These are phyloP conservation scores for Aspergillus spinulosporus DNA, from an alignment of 2,329 filamentous ascomycete genomes.

Conservation along the genomic window DNA sequence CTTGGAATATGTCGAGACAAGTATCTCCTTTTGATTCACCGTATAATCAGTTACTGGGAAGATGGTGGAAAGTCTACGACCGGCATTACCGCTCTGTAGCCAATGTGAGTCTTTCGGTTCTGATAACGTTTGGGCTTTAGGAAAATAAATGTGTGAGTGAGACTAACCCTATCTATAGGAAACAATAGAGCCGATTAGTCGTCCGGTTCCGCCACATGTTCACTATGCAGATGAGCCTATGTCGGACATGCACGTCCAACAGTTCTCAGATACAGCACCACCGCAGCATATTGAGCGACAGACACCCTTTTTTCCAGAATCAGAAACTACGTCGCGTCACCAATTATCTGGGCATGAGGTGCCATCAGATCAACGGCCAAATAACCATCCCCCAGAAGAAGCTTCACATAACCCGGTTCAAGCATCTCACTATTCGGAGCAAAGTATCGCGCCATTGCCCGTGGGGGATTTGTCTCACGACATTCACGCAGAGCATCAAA, in stretches of 20 bases:
- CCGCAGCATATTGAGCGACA: background rate
- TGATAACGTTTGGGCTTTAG: background rate
- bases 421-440: background rate
- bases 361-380: background rate
- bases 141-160: background rate
- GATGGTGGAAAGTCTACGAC: conserved; percentile 96
- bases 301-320: background rate
- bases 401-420: background rate
- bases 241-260: background rate
- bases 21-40: conserved; percentile 38
- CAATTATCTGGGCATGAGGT: background rate
- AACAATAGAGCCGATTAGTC: background rate
- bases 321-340: background rate
- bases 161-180: conserved; percentile 9
- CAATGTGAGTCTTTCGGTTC: conserved; percentile 19
- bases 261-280: background rate
- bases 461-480: background rate
- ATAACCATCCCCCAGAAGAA: background rate
- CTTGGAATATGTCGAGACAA: conserved; percentile 68
- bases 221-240: background rate
- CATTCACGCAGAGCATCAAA: background rate
- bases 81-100: conserved; percentile 65
- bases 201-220: background rate
- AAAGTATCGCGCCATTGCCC: background rate
- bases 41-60: conserved; percentile 79